Conservation (phyloP, 2,329 filamentous ascomycete genomes). For the Cryphonectria japonica region DNA sequence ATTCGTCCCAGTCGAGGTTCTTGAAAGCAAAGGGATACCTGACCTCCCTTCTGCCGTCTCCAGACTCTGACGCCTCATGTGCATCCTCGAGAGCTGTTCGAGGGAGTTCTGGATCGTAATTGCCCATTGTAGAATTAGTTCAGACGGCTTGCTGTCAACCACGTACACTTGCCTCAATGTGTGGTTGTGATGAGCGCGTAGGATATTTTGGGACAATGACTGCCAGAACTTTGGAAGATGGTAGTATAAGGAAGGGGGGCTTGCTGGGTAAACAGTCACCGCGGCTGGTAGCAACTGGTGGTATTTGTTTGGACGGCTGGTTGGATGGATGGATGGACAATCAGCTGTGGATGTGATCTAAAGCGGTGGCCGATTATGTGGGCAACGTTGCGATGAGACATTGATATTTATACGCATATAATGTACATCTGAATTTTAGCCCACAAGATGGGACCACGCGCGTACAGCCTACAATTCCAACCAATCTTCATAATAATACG, state of each 20-base stretch:
- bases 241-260: neutral
- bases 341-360: neutral
- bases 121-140: neutral
- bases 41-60: slow-evolving; percentile 20
- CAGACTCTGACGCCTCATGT: slow-evolving; percentile 27
- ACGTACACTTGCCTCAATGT: neutral
- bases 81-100: slow-evolving; percentile 21
- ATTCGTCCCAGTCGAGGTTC: slow-evolving; percentile 32
- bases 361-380: neutral
- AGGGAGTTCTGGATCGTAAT: neutral
- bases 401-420: neutral
- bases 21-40: slow-evolving; percentile 33
- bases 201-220: neutral
- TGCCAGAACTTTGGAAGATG: neutral
- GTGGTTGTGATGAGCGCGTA: neutral
- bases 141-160: neutral
- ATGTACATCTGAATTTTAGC: neutral
- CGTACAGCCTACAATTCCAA: neutral
- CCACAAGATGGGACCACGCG: neutral
- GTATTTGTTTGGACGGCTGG: neutral
- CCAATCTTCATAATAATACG: neutral
- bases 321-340: neutral
- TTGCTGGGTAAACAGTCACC: neutral
- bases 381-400: slow-evolving; percentile 1
- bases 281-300: neutral